These are phyloP conservation scores for Hsuehochloa calcarea DNA, from an alignment of 176 grass and related monocot genomes.

Conservation along the genomic window DNA sequence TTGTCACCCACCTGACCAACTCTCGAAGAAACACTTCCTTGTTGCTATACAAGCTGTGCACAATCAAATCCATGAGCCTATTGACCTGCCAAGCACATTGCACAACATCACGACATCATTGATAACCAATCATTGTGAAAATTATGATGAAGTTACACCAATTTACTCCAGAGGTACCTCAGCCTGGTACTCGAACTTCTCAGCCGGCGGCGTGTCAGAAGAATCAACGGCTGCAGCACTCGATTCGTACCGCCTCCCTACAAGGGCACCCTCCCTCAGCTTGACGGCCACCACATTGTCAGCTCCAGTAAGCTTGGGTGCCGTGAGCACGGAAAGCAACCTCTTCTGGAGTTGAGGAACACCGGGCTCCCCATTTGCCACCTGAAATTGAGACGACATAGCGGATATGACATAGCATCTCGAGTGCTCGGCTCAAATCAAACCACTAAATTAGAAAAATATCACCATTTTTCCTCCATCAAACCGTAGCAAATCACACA, in stretches of 20 bases:
- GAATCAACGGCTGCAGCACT: conserved; percentile 67
- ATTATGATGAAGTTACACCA: not conserved
- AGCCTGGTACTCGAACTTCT: conserved; percentile 93
- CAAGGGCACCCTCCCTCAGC: conserved; percentile 36
- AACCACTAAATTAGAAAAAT: not conserved
- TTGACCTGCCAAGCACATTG: conserved; percentile 64
- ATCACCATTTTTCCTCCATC: not conserved
- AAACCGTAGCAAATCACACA: not conserved
- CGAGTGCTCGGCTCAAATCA: not conserved
- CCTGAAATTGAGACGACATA: conserved; percentile 35
- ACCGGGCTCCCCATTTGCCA: conserved; percentile 31
- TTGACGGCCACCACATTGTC: conserved; percentile 20
- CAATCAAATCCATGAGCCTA: conserved; percentile 98
- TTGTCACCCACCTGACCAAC: conserved; percentile 64
- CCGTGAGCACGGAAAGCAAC: conserved; percentile 44
- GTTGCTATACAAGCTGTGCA: conserved; percentile 98
- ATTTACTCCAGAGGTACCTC: conserved; percentile 49
- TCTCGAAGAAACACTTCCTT: conserved; percentile 99
- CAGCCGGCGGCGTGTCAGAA: conserved; percentile 24
- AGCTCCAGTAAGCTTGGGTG: conserved; percentile 21
- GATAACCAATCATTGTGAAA: not conserved
- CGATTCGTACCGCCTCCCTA: conserved; percentile 60
- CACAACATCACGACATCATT: not conserved
- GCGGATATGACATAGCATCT: not conserved
- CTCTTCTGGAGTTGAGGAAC: conserved; percentile 46